A percentile compares a stretch with the other conserved stretches of the same genome.
phyloP scores from a whole-genome alignment of 1,284 basidiomycete species.

The Puccinia brachypodii region DNA sequence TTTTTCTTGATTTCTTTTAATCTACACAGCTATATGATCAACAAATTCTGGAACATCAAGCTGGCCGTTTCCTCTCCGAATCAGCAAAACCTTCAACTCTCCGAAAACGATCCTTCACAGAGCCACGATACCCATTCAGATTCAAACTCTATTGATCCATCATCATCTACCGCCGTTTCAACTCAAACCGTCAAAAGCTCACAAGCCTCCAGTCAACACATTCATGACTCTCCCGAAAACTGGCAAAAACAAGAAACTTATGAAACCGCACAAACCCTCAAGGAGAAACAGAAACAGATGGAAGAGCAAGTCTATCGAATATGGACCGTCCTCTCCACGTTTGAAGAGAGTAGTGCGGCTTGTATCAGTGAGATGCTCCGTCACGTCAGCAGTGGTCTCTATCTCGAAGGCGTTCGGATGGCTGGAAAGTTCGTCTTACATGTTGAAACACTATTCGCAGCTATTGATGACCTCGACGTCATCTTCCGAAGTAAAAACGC shows the following conservation, averaged over 20 bases:
- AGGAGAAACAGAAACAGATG: constrained; percentile 89
- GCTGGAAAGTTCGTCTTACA: constrained; percentile 98
- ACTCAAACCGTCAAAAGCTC: constrained; percentile 24
- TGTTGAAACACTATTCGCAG: constrained; percentile 95
- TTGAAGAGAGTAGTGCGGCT: constrained; percentile 97
- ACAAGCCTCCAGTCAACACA: background rate
- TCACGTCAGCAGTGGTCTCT: constrained; percentile 93
- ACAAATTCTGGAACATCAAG: constrained; percentile 97
- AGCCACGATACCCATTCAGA: constrained; percentile 50
- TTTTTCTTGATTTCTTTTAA: background rate
- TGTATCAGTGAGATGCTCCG: constrained; percentile 99
- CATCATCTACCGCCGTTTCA: constrained; percentile 39
- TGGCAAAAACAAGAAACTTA: constrained; percentile 65
- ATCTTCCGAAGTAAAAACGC: constrained; percentile 77
- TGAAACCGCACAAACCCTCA: constrained; percentile 79
- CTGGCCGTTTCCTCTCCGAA: constrained; percentile 68
- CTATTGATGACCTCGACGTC: constrained; percentile 92
- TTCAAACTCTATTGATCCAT: constrained; percentile 51
- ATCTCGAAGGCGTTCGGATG: constrained; percentile 94
- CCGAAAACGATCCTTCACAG: constrained; percentile 46
- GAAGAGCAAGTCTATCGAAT: constrained; percentile 97
- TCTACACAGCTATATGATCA: constrained; percentile 44
- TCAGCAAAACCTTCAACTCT: constrained; percentile 52
- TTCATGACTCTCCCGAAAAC: constrained; percentile 50
- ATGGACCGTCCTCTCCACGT: constrained; percentile 98